These are phyloP conservation scores for Neofusicoccum sp. DNA, from an alignment of 2,329 filamentous ascomycete genomes.

Conservation along the genomic window DNA sequence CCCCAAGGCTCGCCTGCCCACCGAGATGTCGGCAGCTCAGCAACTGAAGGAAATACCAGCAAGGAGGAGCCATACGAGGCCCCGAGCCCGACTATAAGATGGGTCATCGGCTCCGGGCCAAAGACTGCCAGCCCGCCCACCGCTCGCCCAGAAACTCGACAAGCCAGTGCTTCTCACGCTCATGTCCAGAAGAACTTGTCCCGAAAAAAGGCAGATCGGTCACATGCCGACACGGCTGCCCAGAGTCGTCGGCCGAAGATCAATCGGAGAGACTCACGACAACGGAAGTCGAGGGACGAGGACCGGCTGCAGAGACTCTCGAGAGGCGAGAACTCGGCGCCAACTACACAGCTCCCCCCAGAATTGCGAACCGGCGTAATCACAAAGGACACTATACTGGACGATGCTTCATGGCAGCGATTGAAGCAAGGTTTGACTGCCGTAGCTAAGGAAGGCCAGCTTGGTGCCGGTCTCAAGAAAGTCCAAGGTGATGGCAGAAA, in stretches of 20 bases:
- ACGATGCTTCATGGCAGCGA: slow-evolving; percentile 3
- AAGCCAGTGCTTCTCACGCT: too few species aligned
- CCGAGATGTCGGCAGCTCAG: background rate
- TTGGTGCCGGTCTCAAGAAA: background rate
- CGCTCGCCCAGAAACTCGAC: too few species aligned
- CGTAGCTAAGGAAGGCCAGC: background rate
- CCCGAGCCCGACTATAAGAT: too few species aligned
- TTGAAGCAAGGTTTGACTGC: background rate
- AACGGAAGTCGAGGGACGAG: too few species aligned
- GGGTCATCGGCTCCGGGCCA: too few species aligned
- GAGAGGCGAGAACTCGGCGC: background rate
- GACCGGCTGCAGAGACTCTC: background rate
- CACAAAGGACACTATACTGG: background rate
- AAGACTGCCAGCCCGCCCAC: too few species aligned
- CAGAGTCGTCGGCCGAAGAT: background rate
- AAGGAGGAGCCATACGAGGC: too few species aligned
- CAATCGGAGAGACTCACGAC: background rate
- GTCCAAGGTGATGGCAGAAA: background rate
- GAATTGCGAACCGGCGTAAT: background rate
- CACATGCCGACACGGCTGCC: too few species aligned
- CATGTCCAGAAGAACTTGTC: too few species aligned
- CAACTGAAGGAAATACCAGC: background rate
- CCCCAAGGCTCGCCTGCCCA: too few species aligned
- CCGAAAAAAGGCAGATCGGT: too few species aligned
- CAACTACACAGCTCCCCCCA: background rate